Base-by-base conservation (phyloP, 306 rosid species). In the Geum urbanum region DNA sequence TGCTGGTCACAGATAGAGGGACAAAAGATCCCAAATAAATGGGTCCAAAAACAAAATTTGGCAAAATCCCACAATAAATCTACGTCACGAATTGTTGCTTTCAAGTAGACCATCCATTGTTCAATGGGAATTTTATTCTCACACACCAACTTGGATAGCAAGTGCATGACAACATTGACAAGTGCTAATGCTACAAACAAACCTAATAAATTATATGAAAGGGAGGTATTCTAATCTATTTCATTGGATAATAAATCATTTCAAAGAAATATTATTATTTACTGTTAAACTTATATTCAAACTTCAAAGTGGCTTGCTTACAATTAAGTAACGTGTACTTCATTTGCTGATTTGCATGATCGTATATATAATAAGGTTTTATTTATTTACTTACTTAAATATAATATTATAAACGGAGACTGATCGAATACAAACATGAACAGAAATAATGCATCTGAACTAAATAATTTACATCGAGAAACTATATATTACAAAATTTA, bases 11-110 rank as follows among this genome's bases (percentile, higher is more conserved):
- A 1, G n/a, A n/a, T n/a, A n/a, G 65, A 44, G 74, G 55, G 74
- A 70, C 74, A 43, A 55, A 69, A 69, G 65, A 69, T 69, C 73
- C 73, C 44, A 66, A 69, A 69, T 16, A 8, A 69, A 43, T 41
- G 73, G 73, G 73, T 69, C 73, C 54, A 55, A 55, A 20, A 60
- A 7, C 52, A 41, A 68, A 27, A 55, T 43, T 55, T 55, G 54
- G 55, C 44, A 55, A 70, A 44, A 3, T 70, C 65, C 14, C 54
- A 70, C 55, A 44, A 44, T 32, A 47, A 55, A 44, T 56, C 74
- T 43, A 54, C 44, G n/a, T 70, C 74, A 56, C 56, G 65, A 55
- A 24, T 15, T 70, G 65, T 70, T 43, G 45, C 66, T 56, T 70
- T 70, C 74, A 44, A 22, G 64, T 70, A 9, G 44, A 69, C 52